Evolutionary conservation across 2,329 filamentous ascomycete genomes (phyloP).

Genomic region (Cercospora sesami): DNA sequence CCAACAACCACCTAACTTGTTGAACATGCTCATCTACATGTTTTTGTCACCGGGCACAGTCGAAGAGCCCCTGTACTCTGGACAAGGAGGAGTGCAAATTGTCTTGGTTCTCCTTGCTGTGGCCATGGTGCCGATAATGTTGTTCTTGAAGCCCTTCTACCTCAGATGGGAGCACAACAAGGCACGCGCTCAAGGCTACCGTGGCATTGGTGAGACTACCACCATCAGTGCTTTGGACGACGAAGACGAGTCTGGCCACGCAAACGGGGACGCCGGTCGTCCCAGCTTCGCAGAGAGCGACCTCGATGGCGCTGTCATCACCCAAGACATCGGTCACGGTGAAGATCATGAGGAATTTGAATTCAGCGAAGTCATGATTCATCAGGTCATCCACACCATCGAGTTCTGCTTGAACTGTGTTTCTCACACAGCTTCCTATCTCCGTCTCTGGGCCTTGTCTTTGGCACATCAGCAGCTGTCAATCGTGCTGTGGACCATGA

Average conservation of each 20-base stretch:
- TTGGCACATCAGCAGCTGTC: slow-evolving; percentile 97
- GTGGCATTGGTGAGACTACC: slow-evolving; percentile 85
- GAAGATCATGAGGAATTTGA: slow-evolving; percentile 95
- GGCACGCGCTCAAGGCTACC: slow-evolving; percentile 83
- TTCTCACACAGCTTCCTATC: slow-evolving; percentile 96
- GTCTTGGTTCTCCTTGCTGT: slow-evolving; percentile 79
- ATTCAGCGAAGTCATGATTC: slow-evolving; percentile 96
- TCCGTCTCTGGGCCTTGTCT: slow-evolving; percentile 96
- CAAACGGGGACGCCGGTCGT: slow-evolving; percentile 61
- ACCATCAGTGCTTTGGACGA: slow-evolving; percentile 87
- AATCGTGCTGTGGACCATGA: slow-evolving; percentile 96
- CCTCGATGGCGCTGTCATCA: slow-evolving; percentile 84
- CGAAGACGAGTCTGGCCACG: slow-evolving; percentile 68
- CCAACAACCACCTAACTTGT: slow-evolving; percentile 73
- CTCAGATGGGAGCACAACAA: slow-evolving; percentile 91
- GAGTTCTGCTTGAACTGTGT: slow-evolving; percentile 99
- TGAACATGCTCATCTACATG: slow-evolving; percentile 99
- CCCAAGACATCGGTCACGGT: slow-evolving; percentile 69
- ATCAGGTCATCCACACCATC: slow-evolving; percentile 98
- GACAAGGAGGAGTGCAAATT: slow-evolving; percentile 74
- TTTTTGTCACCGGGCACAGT: slow-evolving; percentile 82
- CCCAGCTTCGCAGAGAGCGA: slow-evolving; percentile 69
- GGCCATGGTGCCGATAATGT: slow-evolving; percentile 80
- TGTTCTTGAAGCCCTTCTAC: slow-evolving; percentile 95
- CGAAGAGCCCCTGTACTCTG: slow-evolving; percentile 72